Evolutionary conservation across 306 rosid genomes (phyloP).

Genomic region (Rubus parviflorus): DNA sequence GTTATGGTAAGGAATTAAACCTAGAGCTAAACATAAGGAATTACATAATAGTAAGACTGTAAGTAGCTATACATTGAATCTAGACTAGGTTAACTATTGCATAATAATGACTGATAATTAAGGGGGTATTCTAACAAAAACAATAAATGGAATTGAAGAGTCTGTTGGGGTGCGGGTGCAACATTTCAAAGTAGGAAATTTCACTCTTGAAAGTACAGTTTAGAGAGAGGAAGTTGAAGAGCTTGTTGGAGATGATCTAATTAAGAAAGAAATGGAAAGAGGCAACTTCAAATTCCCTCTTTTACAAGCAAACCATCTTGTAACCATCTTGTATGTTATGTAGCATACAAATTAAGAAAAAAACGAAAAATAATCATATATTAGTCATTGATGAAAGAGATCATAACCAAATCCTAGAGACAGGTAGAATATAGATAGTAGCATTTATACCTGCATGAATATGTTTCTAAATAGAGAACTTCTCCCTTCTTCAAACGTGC

Average conservation of each 20-base stretch:
- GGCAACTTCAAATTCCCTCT: neutral
- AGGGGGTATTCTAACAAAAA: too few species aligned
- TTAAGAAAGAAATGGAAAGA: neutral
- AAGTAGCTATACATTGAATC: too few species aligned
- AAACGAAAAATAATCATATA: neutral
- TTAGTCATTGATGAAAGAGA: neutral
- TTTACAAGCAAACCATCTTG: neutral
- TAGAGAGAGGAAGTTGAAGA: neutral
- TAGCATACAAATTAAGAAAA: neutral
- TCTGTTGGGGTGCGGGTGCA: neutral
- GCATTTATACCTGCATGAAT: constrained; percentile 69
- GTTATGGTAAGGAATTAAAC: too few species aligned
- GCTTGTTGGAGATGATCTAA: neutral
- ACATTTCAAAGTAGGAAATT: neutral
- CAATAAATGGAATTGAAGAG: neutral
- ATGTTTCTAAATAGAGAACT: constrained; percentile 89
- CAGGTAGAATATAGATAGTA: neutral
- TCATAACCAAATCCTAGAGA: neutral
- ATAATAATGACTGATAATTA: too few species aligned
- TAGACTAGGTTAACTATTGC: too few species aligned
- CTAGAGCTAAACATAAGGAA: too few species aligned
- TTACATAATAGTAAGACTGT: too few species aligned
- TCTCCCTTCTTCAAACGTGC: constrained; percentile 98
- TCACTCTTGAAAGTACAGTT: neutral
- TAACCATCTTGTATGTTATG: neutral